Evolutionary conservation across 2,329 filamentous ascomycete genomes (phyloP).

Genomic region (Dactylellina leptospora): DNA sequence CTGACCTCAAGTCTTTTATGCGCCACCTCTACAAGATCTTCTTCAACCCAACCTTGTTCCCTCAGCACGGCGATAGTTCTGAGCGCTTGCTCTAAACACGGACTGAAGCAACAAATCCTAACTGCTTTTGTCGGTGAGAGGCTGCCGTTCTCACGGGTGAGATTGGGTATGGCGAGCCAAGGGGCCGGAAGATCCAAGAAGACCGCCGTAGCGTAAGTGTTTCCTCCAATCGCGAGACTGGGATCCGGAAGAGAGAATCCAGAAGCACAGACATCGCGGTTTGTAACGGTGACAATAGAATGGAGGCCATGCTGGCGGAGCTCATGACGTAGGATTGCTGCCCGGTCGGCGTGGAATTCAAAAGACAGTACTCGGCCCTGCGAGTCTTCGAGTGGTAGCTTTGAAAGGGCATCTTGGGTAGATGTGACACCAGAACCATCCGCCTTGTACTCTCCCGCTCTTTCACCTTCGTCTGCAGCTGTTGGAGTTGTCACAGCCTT

Average conservation of each 20-base stretch:
- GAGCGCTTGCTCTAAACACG: slow-evolving; percentile 95
- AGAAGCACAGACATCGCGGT: slow-evolving; percentile 79
- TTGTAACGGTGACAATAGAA: slow-evolving; percentile 74
- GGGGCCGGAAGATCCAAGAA: slow-evolving; percentile 84
- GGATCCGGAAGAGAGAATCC: slow-evolving; percentile 66
- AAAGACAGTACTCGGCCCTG: slow-evolving; percentile 81
- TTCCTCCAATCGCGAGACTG: slow-evolving; percentile 61
- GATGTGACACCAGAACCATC: background rate
- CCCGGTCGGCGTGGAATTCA: slow-evolving; percentile 79
- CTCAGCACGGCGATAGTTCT: slow-evolving; percentile 83
- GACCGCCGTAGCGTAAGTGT: slow-evolving; percentile 74
- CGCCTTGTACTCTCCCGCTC: background rate
- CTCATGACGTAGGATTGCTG: slow-evolving; percentile 74
- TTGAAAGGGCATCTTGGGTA: background rate
- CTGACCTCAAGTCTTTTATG: slow-evolving; percentile 82
- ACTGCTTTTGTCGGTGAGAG: slow-evolving; percentile 76
- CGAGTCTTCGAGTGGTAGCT: slow-evolving; percentile 57
- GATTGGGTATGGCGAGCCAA: slow-evolving; percentile 75
- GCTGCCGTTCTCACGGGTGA: slow-evolving; percentile 63
- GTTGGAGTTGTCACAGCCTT: background rate
- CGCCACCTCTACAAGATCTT: slow-evolving; percentile 89
- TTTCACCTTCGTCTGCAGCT: no score
- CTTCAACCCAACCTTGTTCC: slow-evolving; percentile 84
- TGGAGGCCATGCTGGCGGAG: slow-evolving; percentile 73
- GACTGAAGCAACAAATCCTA: slow-evolving; percentile 91